A percentile compares a stretch with the other conserved stretches of the same genome.
Conservation (phyloP, 257 asterid genomes). For the Jasminum sambac region DNA sequence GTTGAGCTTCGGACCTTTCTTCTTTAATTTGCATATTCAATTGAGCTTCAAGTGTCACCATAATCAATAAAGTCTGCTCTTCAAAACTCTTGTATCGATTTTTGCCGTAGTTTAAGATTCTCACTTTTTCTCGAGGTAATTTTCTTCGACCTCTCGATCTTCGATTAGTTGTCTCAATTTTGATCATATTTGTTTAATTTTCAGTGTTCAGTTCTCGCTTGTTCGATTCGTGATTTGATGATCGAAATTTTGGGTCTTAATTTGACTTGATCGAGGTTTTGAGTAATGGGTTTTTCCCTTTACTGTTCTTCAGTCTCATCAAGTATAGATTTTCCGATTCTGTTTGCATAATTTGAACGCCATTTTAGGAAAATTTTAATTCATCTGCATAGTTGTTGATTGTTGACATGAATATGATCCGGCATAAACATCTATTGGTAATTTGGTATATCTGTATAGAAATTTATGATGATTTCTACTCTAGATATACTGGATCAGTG, state of each 20-base stretch:
- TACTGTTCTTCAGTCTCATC: conserved; percentile 12
- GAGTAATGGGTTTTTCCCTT: neutral
- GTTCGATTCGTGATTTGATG: conserved; percentile 33
- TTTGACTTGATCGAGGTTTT: conserved; percentile 31
- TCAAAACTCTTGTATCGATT: conserved; percentile 12
- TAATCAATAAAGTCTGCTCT: conserved; percentile 15
- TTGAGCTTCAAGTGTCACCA: conserved; percentile 27
- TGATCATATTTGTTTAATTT: conserved; percentile 28
- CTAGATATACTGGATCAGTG: neutral
- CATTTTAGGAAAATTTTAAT: neutral
- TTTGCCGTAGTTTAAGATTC: conserved; percentile 1
- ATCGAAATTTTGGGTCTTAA: conserved; percentile 28
- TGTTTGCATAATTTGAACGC: neutral
- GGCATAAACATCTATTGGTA: neutral
- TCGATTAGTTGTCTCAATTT: conserved; percentile 24
- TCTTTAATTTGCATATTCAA: conserved; percentile 20
- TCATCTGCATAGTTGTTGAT: neutral
- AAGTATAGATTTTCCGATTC: neutral
- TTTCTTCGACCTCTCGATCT: conserved; percentile 12
- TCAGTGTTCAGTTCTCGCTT: conserved; percentile 18
- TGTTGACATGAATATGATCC: conserved; percentile 9
- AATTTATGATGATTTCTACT: neutral
- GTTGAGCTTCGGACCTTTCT: conserved; percentile 22
- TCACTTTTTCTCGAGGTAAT: conserved; percentile 13
- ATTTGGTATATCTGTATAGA: neutral